These are phyloP conservation scores for Trypanosoma lewisi DNA, from an alignment of 208 protist genomes.

Conservation along the genomic window DNA sequence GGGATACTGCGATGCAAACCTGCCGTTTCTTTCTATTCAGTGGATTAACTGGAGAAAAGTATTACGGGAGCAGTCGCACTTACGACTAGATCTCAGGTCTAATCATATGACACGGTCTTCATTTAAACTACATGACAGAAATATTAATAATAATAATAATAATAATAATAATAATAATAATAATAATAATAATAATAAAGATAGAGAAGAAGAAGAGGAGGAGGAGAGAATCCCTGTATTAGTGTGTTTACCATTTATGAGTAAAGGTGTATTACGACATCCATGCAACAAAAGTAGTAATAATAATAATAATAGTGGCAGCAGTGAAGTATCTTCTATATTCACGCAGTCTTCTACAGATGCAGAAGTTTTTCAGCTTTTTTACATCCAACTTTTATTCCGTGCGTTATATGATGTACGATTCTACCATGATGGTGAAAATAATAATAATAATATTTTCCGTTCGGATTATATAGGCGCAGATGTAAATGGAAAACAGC, in stretches of 20 bases:
- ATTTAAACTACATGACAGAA: not conserved
- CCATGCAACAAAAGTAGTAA: not conserved
- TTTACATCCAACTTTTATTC: constrained; percentile 82
- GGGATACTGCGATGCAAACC: constrained; percentile 39
- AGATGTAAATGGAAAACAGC: constrained; percentile 27
- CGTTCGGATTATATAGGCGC: constrained; percentile 54
- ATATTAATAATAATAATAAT: not conserved
- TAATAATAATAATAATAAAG: not conserved
- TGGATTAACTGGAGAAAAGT: constrained; percentile 30
- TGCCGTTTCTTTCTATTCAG: constrained; percentile 55
- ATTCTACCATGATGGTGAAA: constrained; percentile 33
- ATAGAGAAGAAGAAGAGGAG: not conserved
- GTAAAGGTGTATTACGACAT: constrained; percentile 28
- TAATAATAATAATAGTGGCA: no score
- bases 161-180: not conserved
- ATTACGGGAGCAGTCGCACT: constrained; percentile 23
- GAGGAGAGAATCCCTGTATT: constrained; percentile 26
- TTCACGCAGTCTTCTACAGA: constrained; percentile 69
- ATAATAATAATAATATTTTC: constrained; percentile 23
- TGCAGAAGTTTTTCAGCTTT: constrained; percentile 83
- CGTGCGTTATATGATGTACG: constrained; percentile 74
- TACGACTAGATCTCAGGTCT: constrained; percentile 37
- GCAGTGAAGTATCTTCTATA: constrained; percentile 26
- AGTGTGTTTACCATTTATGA: constrained; percentile 22
- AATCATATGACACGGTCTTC: constrained; percentile 7